These are phyloP conservation scores for Thymus mandschuricus DNA, from an alignment of 257 asterid species.

Conservation along the genomic window DNA sequence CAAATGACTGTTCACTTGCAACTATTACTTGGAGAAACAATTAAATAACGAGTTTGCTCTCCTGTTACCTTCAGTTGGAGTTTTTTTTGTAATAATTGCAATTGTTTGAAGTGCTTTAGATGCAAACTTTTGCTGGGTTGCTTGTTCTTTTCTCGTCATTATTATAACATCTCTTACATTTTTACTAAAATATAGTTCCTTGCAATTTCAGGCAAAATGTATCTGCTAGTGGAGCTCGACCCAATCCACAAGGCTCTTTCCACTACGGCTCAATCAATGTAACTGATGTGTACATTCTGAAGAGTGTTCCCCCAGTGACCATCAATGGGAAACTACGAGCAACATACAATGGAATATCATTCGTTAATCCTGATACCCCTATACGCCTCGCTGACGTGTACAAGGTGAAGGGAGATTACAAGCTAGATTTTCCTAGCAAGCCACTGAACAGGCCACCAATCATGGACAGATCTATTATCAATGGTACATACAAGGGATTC, in stretches of 20 bases:
- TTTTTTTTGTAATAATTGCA: neutral
- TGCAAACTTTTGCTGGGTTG: neutral
- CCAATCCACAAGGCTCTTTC: conserved; percentile 98
- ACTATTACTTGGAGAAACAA: too few relatives aligned
- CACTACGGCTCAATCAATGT: conserved; percentile 85
- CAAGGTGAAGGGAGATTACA: conserved; percentile 76
- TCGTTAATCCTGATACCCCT: conserved; percentile 75
- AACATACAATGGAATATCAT: conserved; percentile 80
- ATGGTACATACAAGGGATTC: conserved; percentile 92
- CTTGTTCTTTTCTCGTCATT: neutral
- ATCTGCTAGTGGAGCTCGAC: conserved; percentile 97
- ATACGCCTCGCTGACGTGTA: conserved; percentile 76
- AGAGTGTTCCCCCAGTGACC: conserved; percentile 53
- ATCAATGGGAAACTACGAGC: conserved; percentile 75
- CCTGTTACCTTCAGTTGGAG: neutral
- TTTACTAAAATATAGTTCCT: conserved; percentile 15
- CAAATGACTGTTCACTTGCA: neutral
- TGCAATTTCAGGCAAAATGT: conserved; percentile 70
- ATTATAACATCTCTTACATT: neutral
- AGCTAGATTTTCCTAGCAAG: conserved; percentile 79
- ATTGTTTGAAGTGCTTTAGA: neutral
- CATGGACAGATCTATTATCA: conserved; percentile 65
- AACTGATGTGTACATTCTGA: conserved; percentile 63
- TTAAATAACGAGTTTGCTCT: too few relatives aligned
- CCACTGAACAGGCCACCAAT: conserved; percentile 61